These are phyloP conservation scores for Solanum stenotomum DNA, from an alignment of 257 asterid genomes.

Conservation along the genomic window DNA sequence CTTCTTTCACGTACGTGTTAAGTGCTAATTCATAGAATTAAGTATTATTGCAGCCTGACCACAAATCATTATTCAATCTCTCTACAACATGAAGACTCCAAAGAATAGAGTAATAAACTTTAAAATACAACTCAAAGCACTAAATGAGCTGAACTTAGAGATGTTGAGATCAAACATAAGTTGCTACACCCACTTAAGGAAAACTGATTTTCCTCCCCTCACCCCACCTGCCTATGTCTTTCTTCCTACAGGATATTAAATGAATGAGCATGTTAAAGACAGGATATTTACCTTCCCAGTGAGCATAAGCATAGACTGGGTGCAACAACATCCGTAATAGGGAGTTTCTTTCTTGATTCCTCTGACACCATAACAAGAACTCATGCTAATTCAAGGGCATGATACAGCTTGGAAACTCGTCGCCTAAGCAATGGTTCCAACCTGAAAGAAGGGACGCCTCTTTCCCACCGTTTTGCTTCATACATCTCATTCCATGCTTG, in stretches of 20 bases:
- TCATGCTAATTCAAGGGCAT: slow-evolving; percentile 51
- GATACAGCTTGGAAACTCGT: slow-evolving; percentile 55
- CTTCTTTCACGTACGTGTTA: neutral
- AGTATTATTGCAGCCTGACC: neutral
- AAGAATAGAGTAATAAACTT: neutral
- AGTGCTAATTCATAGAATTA: neutral
- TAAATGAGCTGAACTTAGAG: neutral
- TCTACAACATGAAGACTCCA: neutral
- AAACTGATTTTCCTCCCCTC: neutral
- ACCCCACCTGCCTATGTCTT: neutral
- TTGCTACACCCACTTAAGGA: neutral
- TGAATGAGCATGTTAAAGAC: neutral
- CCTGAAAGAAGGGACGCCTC: slow-evolving; percentile 42
- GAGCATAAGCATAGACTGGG: slow-evolving; percentile 1
- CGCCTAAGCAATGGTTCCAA: slow-evolving; percentile 70
- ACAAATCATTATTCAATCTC: neutral
- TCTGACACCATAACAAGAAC: slow-evolving; percentile 9
- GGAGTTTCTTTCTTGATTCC: slow-evolving; percentile 6
- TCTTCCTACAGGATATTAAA: neutral
- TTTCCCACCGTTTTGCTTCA: slow-evolving; percentile 75
- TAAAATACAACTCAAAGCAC: neutral
- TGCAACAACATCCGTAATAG: slow-evolving; percentile 11
- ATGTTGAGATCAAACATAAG: neutral
- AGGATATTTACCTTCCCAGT: slow-evolving; percentile 27
- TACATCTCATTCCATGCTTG: slow-evolving; percentile 93